Conservation (phyloP, 305 asterid genomes). For the Solanum hybrid region DNA sequence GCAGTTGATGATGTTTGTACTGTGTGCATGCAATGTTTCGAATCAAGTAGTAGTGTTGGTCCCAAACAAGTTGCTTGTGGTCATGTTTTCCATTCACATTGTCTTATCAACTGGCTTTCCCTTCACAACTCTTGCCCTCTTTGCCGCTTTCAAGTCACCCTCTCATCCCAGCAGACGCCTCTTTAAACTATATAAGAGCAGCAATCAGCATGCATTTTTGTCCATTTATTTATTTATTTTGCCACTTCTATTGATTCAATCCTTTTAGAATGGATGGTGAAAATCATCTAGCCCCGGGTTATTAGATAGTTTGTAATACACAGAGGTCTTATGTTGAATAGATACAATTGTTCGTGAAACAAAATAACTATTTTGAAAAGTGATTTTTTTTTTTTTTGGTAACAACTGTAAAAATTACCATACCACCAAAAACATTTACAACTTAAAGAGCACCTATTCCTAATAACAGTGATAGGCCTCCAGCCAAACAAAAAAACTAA, state of each 20-base stretch:
- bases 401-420: too few species aligned
- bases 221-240: neutral
- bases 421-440: too few species aligned
- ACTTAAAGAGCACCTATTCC: too few species aligned
- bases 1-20: slow-evolving; percentile 13
- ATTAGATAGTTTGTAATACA: too few species aligned
- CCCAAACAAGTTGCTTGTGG: slow-evolving; percentile 30
- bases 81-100: slow-evolving; percentile 29
- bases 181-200: neutral
- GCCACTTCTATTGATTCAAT: neutral
- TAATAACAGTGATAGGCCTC: too few species aligned
- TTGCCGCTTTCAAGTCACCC: slow-evolving; percentile 18
- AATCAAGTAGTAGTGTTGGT: neutral
- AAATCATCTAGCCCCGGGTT: too few species aligned
- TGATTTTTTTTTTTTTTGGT: too few species aligned
- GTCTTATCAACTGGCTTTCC: slow-evolving; percentile 27
- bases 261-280: neutral
- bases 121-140: slow-evolving; percentile 34
- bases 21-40: slow-evolving; percentile 30
- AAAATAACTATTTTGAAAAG: neutral
- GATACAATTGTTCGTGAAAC: neutral
- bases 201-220: neutral
- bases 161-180: neutral
- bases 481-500: too few species aligned
- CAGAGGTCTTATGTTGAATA: neutral